A percentile compares a stretch with the other conserved stretches of the same genome.
Conservation (phyloP, 1,139 yeast genomes). For the Pichia sp. region DNA sequence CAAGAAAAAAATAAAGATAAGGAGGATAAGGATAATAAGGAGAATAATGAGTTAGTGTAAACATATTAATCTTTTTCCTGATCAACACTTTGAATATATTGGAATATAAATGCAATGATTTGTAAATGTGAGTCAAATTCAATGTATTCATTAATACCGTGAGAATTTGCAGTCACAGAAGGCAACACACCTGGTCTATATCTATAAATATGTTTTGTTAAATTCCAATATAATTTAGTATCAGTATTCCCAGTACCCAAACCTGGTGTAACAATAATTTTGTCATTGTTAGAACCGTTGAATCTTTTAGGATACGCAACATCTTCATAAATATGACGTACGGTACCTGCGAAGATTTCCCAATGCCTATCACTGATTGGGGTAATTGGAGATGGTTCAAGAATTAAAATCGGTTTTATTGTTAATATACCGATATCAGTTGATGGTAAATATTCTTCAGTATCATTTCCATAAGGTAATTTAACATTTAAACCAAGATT, state of each 20-base stretch:
- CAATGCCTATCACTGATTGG: constrained; percentile 39
- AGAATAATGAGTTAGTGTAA: constrained; percentile 4
- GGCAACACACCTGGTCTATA: constrained; percentile 37
- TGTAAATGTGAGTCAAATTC: constrained; percentile 48
- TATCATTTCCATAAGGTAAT: constrained; percentile 21
- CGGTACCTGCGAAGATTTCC: constrained; percentile 42
- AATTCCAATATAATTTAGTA: constrained; percentile 68
- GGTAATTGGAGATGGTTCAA: constrained; percentile 46
- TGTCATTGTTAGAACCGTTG: constrained; percentile 32
- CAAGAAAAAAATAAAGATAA: background rate
- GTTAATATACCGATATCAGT: constrained; percentile 43
- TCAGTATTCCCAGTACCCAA: constrained; percentile 80
- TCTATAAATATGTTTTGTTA: constrained; percentile 69
- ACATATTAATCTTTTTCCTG: constrained; percentile 8
- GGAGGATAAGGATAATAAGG: background rate
- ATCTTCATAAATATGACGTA: constrained; percentile 45
- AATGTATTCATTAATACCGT: constrained; percentile 57
- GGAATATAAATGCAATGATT: constrained; percentile 49
- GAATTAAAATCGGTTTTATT: constrained; percentile 30
- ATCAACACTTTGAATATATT: constrained; percentile 19
- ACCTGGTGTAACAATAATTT: constrained; percentile 56
- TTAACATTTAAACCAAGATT: constrained; percentile 38
- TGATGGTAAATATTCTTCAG: constrained; percentile 32
- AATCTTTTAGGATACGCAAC: constrained; percentile 36
- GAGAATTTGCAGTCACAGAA: constrained; percentile 30